Evolutionary conservation across 1,284 basidiomycete species (phyloP).

Genomic region (Trichosporon sp.): DNA sequence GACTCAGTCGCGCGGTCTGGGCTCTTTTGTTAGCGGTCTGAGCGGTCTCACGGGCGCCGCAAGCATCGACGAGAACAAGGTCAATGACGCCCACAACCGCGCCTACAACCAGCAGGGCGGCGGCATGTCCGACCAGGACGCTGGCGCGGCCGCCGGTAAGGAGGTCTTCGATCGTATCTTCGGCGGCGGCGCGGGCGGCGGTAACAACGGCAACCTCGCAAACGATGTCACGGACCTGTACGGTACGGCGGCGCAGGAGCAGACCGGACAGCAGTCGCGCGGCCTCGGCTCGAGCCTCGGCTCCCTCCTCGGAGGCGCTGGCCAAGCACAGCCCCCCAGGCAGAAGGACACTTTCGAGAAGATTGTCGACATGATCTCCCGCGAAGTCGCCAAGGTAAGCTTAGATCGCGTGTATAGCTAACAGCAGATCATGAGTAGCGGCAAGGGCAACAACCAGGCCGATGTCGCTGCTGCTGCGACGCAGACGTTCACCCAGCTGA

Average conservation of each 20-base stretch:
- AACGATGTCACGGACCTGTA: constrained; percentile 7
- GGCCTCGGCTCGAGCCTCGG: constrained; percentile 1
- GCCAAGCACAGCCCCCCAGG: constrained; percentile 2
- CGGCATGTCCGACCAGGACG: constrained; percentile 10
- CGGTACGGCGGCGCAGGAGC: constrained; percentile 2
- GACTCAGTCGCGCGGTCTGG: constrained; percentile 8
- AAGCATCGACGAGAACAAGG: constrained; percentile 9
- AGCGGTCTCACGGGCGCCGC: background rate
- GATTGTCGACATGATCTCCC: constrained; percentile 9
- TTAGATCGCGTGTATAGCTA: background rate
- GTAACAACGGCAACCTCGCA: background rate
- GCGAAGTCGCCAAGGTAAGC: constrained; percentile 11
- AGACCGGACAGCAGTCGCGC: background rate
- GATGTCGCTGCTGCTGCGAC: constrained; percentile 11
- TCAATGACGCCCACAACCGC: constrained; percentile 7
- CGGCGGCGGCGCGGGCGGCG: background rate
- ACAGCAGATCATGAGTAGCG: constrained; percentile 8
- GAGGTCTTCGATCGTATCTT: constrained; percentile 11
- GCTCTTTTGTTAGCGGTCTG: constrained; percentile 1
- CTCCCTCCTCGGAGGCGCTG: background rate
- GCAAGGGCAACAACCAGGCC: constrained; percentile 9
- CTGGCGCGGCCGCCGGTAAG: constrained; percentile 8
- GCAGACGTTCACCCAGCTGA: constrained; percentile 13
- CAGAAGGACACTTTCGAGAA: constrained; percentile 13
- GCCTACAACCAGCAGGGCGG: constrained; percentile 4